These are phyloP conservation scores for Yarrowia keelungensis DNA, from an alignment of 805 yeast species.

Conservation along the genomic window DNA sequence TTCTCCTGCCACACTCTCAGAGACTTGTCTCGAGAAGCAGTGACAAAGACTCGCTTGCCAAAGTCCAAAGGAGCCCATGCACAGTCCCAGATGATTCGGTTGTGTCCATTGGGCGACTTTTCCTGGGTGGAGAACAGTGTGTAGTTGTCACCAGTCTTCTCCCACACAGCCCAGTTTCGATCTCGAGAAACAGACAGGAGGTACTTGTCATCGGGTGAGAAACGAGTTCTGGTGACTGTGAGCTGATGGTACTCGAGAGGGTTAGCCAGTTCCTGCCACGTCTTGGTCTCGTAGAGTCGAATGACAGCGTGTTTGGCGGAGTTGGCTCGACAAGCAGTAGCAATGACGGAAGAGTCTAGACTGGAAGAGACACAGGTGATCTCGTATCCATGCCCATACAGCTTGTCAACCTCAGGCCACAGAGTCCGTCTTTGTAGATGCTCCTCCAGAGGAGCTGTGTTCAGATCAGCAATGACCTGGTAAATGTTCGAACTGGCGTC, in stretches of 20 bases:
- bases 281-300: conserved; percentile 68
- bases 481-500: conserved; percentile 41
- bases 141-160: conserved; percentile 52
- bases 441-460: conserved; percentile 83
- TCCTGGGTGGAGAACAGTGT: conserved; percentile 54
- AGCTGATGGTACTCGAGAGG: conserved; percentile 73
- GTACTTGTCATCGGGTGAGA: conserved; percentile 70
- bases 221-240: conserved; percentile 83
- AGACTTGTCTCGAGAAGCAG: conserved; percentile 86
- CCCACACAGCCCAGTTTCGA: conserved; percentile 82
- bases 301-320: conserved; percentile 83
- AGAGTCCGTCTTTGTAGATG: conserved; percentile 88
- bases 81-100: conserved; percentile 94
- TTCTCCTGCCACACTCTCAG: conserved; percentile 70
- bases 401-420: conserved; percentile 93
- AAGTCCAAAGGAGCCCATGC: conserved; percentile 71
- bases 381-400: conserved; percentile 98
- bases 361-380: conserved; percentile 78
- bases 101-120: conserved; percentile 68
- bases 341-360: conserved; percentile 67
- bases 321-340: conserved; percentile 92
- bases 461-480: conserved; percentile 49
- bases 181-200: conserved; percentile 87
- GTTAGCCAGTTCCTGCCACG: conserved; percentile 68
- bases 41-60: conserved; percentile 59